phyloP scores from a whole-genome alignment of 1,139 yeast genomes.

The Nakaseomyces bracarensis region DNA sequence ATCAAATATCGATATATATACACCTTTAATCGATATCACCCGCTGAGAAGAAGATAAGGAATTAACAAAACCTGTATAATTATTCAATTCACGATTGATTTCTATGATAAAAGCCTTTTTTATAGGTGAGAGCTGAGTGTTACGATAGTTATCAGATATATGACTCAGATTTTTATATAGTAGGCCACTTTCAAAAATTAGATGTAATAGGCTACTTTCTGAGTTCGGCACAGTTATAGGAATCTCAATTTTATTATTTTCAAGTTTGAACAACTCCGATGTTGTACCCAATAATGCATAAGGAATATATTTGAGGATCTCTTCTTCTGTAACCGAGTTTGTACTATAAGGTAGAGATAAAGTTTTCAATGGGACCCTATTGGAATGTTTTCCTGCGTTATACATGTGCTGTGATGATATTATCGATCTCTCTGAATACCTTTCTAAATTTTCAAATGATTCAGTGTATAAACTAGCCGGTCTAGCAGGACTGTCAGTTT shows the following conservation, averaged over 20 bases:
- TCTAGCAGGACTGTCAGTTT: conserved; percentile 14
- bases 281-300: conserved; percentile 69
- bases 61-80: conserved; percentile 52
- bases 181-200: conserved; percentile 65
- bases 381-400: conserved; percentile 9
- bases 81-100: conserved; percentile 43
- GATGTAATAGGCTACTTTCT: conserved; percentile 47
- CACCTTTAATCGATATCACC: conserved; percentile 33
- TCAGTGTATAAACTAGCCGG: conserved; percentile 29
- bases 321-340: conserved; percentile 38
- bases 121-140: conserved; percentile 41
- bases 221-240: conserved; percentile 52
- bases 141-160: conserved; percentile 13
- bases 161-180: conserved; percentile 44
- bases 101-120: conserved; percentile 58
- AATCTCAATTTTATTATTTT: conserved; percentile 33
- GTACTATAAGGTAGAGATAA: conserved; percentile 27
- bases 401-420: conserved; percentile 18
- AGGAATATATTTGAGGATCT: conserved; percentile 49
- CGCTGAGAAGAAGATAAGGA: conserved; percentile 36
- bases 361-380: conserved; percentile 19
- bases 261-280: conserved; percentile 50
- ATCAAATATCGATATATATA: conserved; percentile 42
- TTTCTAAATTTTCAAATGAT: conserved; percentile 34
- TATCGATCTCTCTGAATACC: conserved; percentile 33